Conservation (phyloP, 768 basidiomycete genomes). For the Fistulinella prunicolor region DNA sequence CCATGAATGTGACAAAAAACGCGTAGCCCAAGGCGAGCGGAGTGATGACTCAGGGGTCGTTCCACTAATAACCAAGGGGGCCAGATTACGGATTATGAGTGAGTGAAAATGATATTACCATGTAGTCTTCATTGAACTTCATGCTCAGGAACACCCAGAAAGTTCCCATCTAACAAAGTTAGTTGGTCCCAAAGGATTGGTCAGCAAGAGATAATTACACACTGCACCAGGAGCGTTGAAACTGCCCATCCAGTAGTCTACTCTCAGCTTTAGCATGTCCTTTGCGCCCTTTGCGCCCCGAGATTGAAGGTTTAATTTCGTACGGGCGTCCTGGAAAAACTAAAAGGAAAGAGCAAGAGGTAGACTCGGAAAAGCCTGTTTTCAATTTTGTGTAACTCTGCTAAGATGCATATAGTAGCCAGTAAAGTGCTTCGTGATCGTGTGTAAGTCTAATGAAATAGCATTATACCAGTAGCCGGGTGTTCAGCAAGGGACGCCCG, state of each 20-base stretch:
- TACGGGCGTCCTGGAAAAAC: too few relatives aligned
- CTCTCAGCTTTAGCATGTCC: constrained; percentile 68
- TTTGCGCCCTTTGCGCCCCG: constrained; percentile 60
- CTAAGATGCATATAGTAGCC: too few relatives aligned
- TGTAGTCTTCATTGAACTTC: too few relatives aligned
- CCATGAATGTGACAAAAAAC: constrained; percentile 52
- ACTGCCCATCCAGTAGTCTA: constrained; percentile 81
- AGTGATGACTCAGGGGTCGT: constrained; percentile 48
- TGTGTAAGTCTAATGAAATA: not conserved
- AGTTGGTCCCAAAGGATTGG: not conserved
- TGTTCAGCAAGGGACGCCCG: constrained; percentile 73
- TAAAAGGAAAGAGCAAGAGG: too few relatives aligned
- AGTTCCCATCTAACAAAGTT: constrained; percentile 45
- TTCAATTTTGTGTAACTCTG: too few relatives aligned
- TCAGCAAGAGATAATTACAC: constrained; percentile 24
- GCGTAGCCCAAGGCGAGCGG: constrained; percentile 44
- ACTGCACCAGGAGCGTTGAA: constrained; percentile 60
- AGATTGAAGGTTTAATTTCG: too few relatives aligned
- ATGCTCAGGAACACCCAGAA: constrained; percentile 65
- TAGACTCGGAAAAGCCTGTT: too few relatives aligned
- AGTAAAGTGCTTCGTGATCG: too few relatives aligned
- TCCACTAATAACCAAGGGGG: constrained; percentile 46
- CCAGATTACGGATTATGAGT: constrained; percentile 3
- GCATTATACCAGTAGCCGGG: constrained; percentile 57
- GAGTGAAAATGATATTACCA: too few relatives aligned